Base-by-base conservation (phyloP, 1,284 basidiomycete species). In the Mycena citricolor region DNA sequence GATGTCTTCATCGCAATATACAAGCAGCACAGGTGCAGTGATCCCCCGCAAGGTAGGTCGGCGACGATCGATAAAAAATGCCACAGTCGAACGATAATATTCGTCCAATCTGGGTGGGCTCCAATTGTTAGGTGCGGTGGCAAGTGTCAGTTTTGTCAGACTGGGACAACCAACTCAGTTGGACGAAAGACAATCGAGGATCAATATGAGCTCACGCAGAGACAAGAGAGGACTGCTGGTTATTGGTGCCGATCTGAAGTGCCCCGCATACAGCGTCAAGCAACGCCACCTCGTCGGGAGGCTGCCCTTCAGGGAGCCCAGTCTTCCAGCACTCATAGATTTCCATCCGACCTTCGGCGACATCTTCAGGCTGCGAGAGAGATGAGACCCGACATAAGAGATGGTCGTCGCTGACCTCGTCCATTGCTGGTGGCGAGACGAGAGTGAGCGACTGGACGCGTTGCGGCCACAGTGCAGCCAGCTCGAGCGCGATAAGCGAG, bases 301-400 rank as follows among this genome's bases (percentile, higher is more conserved):
- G 49, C 13, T 51, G 42, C n/a, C n/a, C n/a, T n/a, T n/a, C n/a
- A n/a, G n/a, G n/a, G 31, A 61, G 17, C 20, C 55, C 45, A 23
- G 59, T 56, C 2, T 51, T 42, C 66, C 65, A 68, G 39, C 60
- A 63, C 16, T 64, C 55, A 39, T 55, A 62, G n/a, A 68, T 57
- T 44, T 69, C 61, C 4, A 51, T 38, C 10, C 65, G 61, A 2
- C 67, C 68, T 16, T 54, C 52, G 3, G 48, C 56, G 10, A 68
- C 54, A 13, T 66, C 60, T 31, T 63, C 61, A 6, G 61, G 58
- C 66, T 70, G 43, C 31, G 31, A 19, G 25, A 14, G 12, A 34
- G 13, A 32, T 21, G 39, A 20, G 11, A 44, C 3, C 17, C 20
- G 31, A 5, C 35, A 29, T 26, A 22, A 20, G 29, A 10, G 14